These are phyloP conservation scores for Heliamphora exappendiculata DNA, from an alignment of 148 eudicot species.

Conservation along the genomic window DNA sequence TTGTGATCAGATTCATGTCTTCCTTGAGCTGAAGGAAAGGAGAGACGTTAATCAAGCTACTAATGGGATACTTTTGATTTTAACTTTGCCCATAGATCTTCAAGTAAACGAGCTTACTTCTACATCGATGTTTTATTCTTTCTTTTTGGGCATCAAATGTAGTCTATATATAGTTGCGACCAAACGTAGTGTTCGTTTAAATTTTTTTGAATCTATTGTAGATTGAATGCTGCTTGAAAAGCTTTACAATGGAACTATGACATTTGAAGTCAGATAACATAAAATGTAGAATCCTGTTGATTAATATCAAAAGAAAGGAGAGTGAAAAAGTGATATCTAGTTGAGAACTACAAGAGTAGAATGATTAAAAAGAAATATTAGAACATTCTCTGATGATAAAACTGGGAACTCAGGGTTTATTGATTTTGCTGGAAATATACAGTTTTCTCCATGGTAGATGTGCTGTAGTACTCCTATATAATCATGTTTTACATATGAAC, in stretches of 20 bases:
- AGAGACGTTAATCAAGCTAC: neutral
- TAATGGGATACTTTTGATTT: neutral
- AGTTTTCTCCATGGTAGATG: no score
- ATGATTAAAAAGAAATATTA: neutral
- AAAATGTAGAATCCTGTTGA: neutral
- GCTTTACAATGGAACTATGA: no score
- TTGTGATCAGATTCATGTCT: conserved; percentile 17
- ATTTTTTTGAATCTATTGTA: neutral
- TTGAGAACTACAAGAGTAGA: neutral
- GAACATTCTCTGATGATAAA: neutral
- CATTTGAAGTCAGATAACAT: neutral
- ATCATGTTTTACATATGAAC: neutral
- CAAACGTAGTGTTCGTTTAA: neutral
- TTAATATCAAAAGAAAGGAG: neutral
- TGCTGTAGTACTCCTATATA: no score
- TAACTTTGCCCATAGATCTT: neutral
- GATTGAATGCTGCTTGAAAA: neutral
- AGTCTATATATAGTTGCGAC: neutral
- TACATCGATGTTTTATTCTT: neutral
- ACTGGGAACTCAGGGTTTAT: neutral
- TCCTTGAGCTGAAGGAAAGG: conserved; percentile 30
- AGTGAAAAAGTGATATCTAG: neutral
- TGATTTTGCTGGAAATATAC: neutral
- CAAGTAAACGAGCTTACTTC: neutral
- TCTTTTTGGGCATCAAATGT: neutral